phyloP scores from a whole-genome alignment of 1,284 basidiomycete genomes.

The Cyathus pygmaeus region DNA sequence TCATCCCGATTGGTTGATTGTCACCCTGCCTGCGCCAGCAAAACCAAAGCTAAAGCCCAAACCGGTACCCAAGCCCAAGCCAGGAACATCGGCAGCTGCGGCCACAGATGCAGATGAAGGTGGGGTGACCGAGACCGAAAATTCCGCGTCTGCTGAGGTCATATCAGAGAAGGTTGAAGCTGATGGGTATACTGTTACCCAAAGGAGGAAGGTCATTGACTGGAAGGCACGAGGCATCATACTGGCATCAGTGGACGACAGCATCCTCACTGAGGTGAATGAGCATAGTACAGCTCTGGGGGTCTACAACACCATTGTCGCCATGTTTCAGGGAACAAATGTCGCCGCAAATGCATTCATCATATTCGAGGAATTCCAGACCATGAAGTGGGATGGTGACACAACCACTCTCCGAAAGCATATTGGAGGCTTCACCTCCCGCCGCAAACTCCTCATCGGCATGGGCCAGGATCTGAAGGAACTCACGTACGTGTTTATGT shows the following conservation, averaged over 20 bases:
- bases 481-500: slow-evolving; percentile 7
- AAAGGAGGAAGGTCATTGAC: slow-evolving; percentile 1
- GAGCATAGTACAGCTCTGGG: not conserved
- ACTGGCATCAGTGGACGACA: slow-evolving; percentile 6
- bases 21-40: not conserved
- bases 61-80: not conserved
- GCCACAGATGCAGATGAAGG: not conserved
- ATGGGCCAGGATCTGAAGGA: slow-evolving; percentile 12
- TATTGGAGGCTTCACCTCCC: slow-evolving; percentile 4
- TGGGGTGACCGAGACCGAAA: not conserved
- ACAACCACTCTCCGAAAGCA: slow-evolving; percentile 3
- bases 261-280: slow-evolving; percentile 1
- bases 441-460: slow-evolving; percentile 11
- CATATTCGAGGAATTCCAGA: slow-evolving; percentile 9
- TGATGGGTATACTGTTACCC: not conserved
- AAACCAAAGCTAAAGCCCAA: not conserved
- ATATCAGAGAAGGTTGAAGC: no score
- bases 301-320: slow-evolving; percentile 6
- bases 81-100: not conserved
- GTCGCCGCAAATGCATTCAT: slow-evolving; percentile 9
- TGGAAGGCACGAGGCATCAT: slow-evolving; percentile 14
- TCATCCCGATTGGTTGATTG: not conserved
- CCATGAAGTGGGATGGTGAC: slow-evolving; percentile 10
- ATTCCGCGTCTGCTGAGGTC: no score
- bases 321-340: slow-evolving; percentile 11